Evolutionary conservation across 257 asterid genomes (phyloP).

Genomic region (Solanum rostratum): DNA sequence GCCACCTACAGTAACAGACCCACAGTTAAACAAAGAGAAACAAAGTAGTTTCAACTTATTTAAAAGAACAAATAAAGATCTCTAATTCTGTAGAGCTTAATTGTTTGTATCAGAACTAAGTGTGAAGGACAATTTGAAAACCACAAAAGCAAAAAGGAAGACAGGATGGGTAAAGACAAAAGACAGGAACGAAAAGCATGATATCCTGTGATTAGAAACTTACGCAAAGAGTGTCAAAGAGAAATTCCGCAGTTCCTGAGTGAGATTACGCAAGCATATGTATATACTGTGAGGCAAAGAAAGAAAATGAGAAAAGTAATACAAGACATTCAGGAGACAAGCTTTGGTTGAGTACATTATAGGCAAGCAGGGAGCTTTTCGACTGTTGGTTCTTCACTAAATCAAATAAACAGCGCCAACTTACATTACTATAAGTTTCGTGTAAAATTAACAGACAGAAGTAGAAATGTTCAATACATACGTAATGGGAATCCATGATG

Average conservation of each 20-base stretch:
- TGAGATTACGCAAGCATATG: conserved; percentile 80
- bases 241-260: conserved; percentile 67
- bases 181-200: not conserved
- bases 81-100: not conserved
- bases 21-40: conserved; percentile 16
- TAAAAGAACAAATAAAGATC: not conserved
- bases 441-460: not conserved
- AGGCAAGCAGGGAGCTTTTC: not conserved
- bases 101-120: not conserved
- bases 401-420: not conserved
- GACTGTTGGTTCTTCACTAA: not conserved
- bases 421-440: not conserved
- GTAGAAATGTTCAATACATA: conserved; percentile 16
- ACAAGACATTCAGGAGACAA: not conserved
- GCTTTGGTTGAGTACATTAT: not conserved
- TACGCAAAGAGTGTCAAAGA: conserved; percentile 93
- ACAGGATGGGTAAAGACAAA: not conserved
- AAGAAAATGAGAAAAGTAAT: conserved; percentile 10
- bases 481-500: conserved; percentile 99
- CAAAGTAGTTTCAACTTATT: not conserved
- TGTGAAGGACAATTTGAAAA: not conserved
- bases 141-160: not conserved
- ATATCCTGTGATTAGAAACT: conserved; percentile 11
- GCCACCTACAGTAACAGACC: conserved; percentile 63
- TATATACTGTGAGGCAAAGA: conserved; percentile 46